Evolutionary conservation across 148 eudicot species (phyloP), one percentile per base, ranked within the genome.

Genomic region (Camellia lanceoleosa): DNA sequence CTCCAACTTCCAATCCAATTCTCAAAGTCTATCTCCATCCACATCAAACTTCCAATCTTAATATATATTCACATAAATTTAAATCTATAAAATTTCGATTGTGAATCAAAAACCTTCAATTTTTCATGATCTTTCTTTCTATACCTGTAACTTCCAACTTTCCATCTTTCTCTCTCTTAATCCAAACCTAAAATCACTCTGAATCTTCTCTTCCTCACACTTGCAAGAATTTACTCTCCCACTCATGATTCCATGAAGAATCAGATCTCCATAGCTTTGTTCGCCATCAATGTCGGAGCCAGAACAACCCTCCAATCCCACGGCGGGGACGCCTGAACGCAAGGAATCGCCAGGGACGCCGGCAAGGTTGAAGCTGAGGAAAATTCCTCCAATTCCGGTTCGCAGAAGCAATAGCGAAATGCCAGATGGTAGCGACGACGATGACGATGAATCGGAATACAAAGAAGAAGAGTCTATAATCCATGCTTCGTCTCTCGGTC

Each of bases 401-500:
- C 86, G 87, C 18, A 86, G 75, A 8, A 68, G 51, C 60, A 38
- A 74, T 14, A 6, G 70, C 78, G 38, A 75, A 30, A 20, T 11
- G 43, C 71, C 16, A 6, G 60, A n/a, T 19, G 79, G 67, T 38
- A 74, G 10, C 10, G 83, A 69, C 5, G 83, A 71, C n/a, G 84
- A 83, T 14, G 68, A 74, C 2, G 78, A 77, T 20, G 87, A 75
- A 1, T 80, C 77, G 3, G 83, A 82, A 0, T 79, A 74, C 7
- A 88, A 76, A 18, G 87, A 78, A 18, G 87, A 79, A 51, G 79
- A 84, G 65, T 77, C 87, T 68, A 89, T 90, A 0, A 80, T 91
- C n/a, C 89, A 75, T 11, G 86, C 92, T 2, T 85, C 95, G 0
- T 78, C 79, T 77, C 82, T 91, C 30, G 90, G 97, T 19, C 91